A percentile compares a stretch with the other conserved stretches of the same genome.
phyloP scores from a whole-genome alignment of 164 flowering plant genomes.

The Macadamia integrifolia region DNA sequence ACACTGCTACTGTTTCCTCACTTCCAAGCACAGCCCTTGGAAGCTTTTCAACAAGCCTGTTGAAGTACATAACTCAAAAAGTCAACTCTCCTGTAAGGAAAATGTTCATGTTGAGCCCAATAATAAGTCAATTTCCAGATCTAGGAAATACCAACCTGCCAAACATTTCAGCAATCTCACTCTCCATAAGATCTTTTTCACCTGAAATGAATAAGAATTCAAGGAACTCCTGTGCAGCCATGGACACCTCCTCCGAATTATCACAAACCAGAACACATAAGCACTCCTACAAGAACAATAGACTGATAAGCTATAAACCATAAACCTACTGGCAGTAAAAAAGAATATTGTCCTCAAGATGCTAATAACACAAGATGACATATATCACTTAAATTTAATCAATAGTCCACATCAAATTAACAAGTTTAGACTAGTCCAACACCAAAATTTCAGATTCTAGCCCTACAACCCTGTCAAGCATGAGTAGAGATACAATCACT shows the following conservation, averaged over 20 bases:
- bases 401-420: background rate
- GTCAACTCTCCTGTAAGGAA: background rate
- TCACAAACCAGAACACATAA: constrained; percentile 75
- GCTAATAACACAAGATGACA: background rate
- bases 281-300: constrained; percentile 59
- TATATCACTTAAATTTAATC: background rate
- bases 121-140: background rate
- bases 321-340: background rate
- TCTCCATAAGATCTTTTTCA: constrained; percentile 31
- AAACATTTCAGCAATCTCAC: constrained; percentile 59
- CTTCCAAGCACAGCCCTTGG: constrained; percentile 74
- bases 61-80: constrained; percentile 6
- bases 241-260: constrained; percentile 64
- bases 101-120: background rate
- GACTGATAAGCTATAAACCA: background rate
- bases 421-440: background rate
- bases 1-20: constrained; percentile 61
- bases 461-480: too few relatives aligned
- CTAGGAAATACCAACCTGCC: constrained; percentile 44
- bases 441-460: background rate
- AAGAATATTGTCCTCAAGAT: background rate
- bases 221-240: constrained; percentile 64
- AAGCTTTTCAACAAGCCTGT: constrained; percentile 79
- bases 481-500: too few relatives aligned
- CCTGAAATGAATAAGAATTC: constrained; percentile 35